A percentile compares a stretch with the other conserved stretches of the same genome.
These are phyloP conservation scores for Quercus cerris DNA, from an alignment of 306 rosid species.

Conservation along the genomic window DNA sequence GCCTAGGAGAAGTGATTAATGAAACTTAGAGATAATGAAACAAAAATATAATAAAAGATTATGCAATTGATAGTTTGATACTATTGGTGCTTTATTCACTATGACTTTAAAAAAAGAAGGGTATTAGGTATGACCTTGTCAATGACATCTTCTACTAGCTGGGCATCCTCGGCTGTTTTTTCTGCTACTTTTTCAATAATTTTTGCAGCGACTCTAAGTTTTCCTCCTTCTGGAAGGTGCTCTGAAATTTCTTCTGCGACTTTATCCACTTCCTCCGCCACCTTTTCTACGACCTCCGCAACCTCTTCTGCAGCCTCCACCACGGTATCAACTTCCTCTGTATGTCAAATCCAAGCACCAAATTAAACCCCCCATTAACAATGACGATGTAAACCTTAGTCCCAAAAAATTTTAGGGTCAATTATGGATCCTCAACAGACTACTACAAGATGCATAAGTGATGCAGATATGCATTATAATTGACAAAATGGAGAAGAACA, in stretches of 20 bases:
- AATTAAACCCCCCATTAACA: neutral
- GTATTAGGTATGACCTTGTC: slow-evolving; percentile 8
- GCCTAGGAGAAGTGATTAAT: no score
- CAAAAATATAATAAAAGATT: no score
- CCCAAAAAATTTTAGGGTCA: no score
- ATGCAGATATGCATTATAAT: no score
- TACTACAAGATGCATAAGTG: no score
- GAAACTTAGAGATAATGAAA: no score
- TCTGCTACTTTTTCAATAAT: neutral
- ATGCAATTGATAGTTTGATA: no score
- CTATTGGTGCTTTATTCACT: no score
- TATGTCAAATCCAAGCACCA: neutral
- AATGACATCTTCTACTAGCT: neutral
- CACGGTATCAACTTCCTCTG: neutral
- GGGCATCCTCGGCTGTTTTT: slow-evolving; percentile 7
- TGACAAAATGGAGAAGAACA: no score
- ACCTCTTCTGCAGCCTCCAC: neutral
- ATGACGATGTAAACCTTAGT: no score
- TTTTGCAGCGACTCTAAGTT: neutral
- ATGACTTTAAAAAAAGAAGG: no score
- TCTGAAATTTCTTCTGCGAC: neutral
- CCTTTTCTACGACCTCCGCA: slow-evolving; percentile 12
- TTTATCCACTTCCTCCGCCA: slow-evolving; percentile 9
- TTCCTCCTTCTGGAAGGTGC: neutral
- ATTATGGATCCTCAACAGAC: no score